These are phyloP conservation scores for Xerocomus potaroensis DNA, from an alignment of 768 basidiomycete species.

Conservation along the genomic window DNA sequence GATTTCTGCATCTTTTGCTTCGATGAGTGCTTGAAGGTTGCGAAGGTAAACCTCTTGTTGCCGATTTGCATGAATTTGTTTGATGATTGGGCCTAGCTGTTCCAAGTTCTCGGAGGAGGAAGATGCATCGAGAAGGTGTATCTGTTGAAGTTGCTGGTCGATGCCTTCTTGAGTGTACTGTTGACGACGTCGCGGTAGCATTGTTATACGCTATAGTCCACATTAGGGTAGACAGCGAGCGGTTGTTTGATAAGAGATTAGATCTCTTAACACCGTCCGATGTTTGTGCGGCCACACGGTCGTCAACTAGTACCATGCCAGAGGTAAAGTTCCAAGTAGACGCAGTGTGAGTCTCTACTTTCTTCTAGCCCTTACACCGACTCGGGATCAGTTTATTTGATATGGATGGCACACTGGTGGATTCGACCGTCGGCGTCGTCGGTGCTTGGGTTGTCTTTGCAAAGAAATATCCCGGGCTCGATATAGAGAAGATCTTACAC, in stretches of 20 bases:
- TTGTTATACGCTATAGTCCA: conserved; percentile 28
- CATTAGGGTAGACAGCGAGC: conserved; percentile 9
- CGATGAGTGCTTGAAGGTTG: conserved; percentile 80
- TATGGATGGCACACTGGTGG: conserved; percentile 81
- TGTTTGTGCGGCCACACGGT: not conserved
- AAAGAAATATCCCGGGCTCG: conserved; percentile 60
- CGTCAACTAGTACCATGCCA: conserved; percentile 25
- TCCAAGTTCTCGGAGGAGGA: conserved; percentile 93
- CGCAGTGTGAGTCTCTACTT: conserved; percentile 34
- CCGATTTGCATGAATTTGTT: conserved; percentile 82
- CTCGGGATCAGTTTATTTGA: conserved; percentile 56
- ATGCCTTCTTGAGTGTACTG: conserved; percentile 79
- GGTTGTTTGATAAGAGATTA: conserved; percentile 38
- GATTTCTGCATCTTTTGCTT: conserved; percentile 94
- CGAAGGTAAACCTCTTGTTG: conserved; percentile 89
- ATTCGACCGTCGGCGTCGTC: conserved; percentile 77
- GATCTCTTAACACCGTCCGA: conserved; percentile 34
- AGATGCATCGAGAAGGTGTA: conserved; percentile 81
- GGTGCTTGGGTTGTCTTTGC: conserved; percentile 83
- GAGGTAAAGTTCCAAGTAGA: conserved; percentile 34
- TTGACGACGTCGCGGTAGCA: conserved; percentile 72
- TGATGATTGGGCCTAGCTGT: conserved; percentile 92
- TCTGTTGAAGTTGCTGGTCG: conserved; percentile 88
- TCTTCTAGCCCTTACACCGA: not conserved
- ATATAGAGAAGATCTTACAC: conserved; percentile 57